A percentile compares a stretch with the other conserved stretches of the same genome.
These are phyloP conservation scores for Rhazya stricta DNA, from an alignment of 257 asterid genomes.

Conservation along the genomic window DNA sequence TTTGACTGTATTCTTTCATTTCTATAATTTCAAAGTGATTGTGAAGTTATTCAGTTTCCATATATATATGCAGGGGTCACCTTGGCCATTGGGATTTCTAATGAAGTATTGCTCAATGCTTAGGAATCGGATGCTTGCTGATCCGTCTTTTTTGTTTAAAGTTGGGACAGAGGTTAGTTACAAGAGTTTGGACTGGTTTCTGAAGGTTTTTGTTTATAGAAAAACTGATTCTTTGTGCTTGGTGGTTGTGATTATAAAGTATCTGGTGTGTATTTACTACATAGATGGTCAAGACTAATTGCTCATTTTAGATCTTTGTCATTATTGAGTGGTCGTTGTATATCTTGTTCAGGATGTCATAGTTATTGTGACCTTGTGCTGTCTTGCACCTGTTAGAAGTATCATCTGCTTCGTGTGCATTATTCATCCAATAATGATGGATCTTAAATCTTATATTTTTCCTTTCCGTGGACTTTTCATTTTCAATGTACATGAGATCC, in stretches of 20 bases:
- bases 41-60: not conserved
- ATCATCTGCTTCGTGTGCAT: not conserved
- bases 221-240: not conserved
- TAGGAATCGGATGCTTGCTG: conserved; percentile 88
- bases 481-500: not conserved
- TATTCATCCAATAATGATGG: not conserved
- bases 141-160: conserved; percentile 91
- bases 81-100: conserved; percentile 75
- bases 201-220: not conserved
- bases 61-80: conserved; percentile 51
- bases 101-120: conserved; percentile 78
- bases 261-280: not conserved
- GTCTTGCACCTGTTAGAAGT: not conserved
- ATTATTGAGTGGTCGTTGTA: not conserved
- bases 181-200: conserved; percentile 7
- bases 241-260: not conserved
- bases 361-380: not conserved
- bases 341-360: not conserved
- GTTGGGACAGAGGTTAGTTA: conserved; percentile 85
- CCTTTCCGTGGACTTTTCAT: not conserved
- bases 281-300: not conserved
- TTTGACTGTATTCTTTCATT: not conserved
- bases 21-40: not conserved
- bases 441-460: not conserved
- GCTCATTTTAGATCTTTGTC: not conserved